Base-by-base conservation (phyloP, 2,329 filamentous ascomycete species). In the Cladosporium oxysporum region DNA sequence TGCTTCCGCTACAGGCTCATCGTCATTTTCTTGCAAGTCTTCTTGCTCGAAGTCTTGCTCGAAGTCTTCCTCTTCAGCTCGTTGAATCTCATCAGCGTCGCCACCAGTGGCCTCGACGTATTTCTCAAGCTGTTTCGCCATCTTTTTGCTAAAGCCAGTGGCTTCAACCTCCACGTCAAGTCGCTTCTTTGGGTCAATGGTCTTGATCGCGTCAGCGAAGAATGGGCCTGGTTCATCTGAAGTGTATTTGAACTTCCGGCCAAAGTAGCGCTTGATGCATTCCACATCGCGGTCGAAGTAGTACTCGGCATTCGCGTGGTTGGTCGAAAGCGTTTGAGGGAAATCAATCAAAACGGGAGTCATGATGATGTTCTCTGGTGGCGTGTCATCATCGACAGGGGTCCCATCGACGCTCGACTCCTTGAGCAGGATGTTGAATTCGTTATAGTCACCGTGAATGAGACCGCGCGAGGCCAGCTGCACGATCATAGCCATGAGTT, bases 391-490 rank as follows among this genome's bases (percentile, higher is more conserved):
- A 16, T 76, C 72, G 29, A 66, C 55, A 5, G 70, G 50, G 4
- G 55, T 52, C 5, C 57, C 44, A 7, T 68, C 49, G 18, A 33
- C 64, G n/a, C 64, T 64, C 12, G 49, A 60, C 77, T 98, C 94
- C 76, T 95, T 92, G 76, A 99, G 89, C 37, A 99, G 83, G 69
- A 99, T 94, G 78, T 99, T 99, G 84, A 99, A 99, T 79, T 99
- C 96, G 82, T 99, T 99, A 82, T 96, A 99, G 77, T 99, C 95
- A 68, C 95, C 95, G 76, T 99, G 95, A 68, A 99, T 99, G 58
- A 99, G 82, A 7, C 95, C 95, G 71, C 93, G 88, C 68, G 88
- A 88, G 6, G 95, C 94, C 49, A 99, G 84, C 31, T 89, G 87
- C 52, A 99, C 82, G 65, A 99, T 92, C 72, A 97, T 86, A 50